Percentiles rank a stretch among this genome's conserved stretches.
phyloP scores from a whole-genome alignment of 2,329 filamentous ascomycete genomes.

The Gnomoniopsis sp. region DNA sequence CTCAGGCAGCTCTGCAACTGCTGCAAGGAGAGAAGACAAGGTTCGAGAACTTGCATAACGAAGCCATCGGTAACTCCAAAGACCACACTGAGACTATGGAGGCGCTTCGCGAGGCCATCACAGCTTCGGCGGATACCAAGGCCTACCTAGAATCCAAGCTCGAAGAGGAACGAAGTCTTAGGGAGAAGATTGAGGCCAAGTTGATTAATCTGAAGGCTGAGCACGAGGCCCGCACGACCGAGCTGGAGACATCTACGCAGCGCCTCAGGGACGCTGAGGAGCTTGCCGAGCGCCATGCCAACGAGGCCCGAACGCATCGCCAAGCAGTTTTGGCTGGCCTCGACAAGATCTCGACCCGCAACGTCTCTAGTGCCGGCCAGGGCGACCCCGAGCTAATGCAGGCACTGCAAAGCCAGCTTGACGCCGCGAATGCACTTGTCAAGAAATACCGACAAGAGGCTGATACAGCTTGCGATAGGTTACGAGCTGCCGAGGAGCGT shows the following conservation, averaged over 20 bases:
- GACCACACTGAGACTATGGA: conserved; percentile 70
- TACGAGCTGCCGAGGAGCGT: conserved; percentile 89
- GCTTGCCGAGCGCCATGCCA: conserved; percentile 79
- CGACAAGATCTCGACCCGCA: conserved; percentile 63
- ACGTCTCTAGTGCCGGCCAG: conserved; percentile 43
- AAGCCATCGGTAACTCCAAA: conserved; percentile 62
- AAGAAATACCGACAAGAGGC: conserved; percentile 88
- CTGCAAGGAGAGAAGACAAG: conserved; percentile 86
- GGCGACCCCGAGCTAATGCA: conserved; percentile 62
- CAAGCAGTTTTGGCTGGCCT: conserved; percentile 79
- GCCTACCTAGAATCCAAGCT: conserved; percentile 75
- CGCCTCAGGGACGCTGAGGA: conserved; percentile 84
- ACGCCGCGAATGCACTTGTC: conserved; percentile 73
- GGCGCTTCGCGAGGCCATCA: conserved; percentile 73
- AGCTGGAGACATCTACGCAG: conserved; percentile 71
- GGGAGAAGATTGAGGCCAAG: conserved; percentile 74
- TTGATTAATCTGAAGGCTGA: conserved; percentile 74
- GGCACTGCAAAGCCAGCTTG: conserved; percentile 76
- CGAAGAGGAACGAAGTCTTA: conserved; percentile 73
- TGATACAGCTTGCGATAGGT: conserved; percentile 79
- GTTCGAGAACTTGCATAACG: conserved; percentile 64
- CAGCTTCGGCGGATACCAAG: conserved; percentile 75
- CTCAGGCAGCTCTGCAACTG: conserved; percentile 69
- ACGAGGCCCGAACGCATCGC: conserved; percentile 82
- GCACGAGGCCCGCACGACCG: conserved; percentile 74